Evolutionary conservation across 1,284 basidiomycete species (phyloP).

Genomic region (Cutaneotrichosporon sp.): DNA sequence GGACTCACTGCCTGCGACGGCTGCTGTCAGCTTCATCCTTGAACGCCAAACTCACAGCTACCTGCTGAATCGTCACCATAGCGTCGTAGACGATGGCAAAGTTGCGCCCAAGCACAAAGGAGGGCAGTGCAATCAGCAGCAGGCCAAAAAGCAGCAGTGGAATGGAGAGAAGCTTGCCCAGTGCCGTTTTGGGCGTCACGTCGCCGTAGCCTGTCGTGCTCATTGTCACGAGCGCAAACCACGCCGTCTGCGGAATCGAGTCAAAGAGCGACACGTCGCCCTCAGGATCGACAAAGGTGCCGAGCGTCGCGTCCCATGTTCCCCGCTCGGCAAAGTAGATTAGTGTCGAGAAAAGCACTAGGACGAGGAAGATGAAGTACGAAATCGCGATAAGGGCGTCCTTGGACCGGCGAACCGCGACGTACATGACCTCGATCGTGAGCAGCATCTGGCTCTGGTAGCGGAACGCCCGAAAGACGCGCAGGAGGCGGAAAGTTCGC

Average conservation of each 20-base stretch:
- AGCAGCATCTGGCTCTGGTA: slow-evolving; percentile 60
- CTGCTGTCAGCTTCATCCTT: neutral
- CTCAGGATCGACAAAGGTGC: slow-evolving; percentile 73
- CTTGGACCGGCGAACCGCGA: slow-evolving; percentile 75
- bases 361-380: slow-evolving; percentile 81
- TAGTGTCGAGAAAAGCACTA: slow-evolving; percentile 78
- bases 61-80: slow-evolving; percentile 47
- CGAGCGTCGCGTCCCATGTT: slow-evolving; percentile 72
- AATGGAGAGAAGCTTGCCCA: slow-evolving; percentile 73
- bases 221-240: slow-evolving; percentile 58
- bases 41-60: neutral
- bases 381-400: slow-evolving; percentile 77
- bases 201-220: slow-evolving; percentile 59
- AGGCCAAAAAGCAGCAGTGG: slow-evolving; percentile 79
- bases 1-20: neutral
- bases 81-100: slow-evolving; percentile 81
- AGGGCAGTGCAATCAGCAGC: slow-evolving; percentile 76
- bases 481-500: slow-evolving; percentile 68
- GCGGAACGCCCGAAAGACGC: slow-evolving; percentile 81
- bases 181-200: slow-evolving; percentile 72
- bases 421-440: slow-evolving; percentile 88
- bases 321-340: slow-evolving; percentile 83
- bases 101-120: slow-evolving; percentile 80
- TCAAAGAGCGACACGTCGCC: slow-evolving; percentile 57
- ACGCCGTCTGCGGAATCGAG: slow-evolving; percentile 72